Evolutionary conservation across 1,139 yeast genomes (phyloP).

Genomic region (Candida labiduridarum): DNA sequence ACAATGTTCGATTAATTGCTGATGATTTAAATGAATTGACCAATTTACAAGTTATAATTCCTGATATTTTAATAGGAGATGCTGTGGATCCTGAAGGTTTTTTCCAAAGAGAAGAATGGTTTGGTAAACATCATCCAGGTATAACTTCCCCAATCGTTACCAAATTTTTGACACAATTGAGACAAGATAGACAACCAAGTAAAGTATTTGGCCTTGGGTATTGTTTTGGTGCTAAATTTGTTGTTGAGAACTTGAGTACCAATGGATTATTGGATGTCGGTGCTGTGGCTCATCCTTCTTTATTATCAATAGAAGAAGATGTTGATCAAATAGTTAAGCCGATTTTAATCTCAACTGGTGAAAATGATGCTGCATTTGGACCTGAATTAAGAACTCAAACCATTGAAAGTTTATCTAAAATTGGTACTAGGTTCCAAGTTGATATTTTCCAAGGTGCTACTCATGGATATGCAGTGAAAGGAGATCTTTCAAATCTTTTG

Average conservation of each 20-base stretch:
- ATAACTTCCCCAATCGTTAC: constrained; percentile 41
- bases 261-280: constrained; percentile 56
- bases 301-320: constrained; percentile 65
- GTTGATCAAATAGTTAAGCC: constrained; percentile 45
- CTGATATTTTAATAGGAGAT: constrained; percentile 70
- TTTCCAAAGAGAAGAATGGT: constrained; percentile 50
- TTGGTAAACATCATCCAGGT: constrained; percentile 47
- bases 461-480: constrained; percentile 81
- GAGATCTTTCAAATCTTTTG: constrained; percentile 58
- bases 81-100: constrained; percentile 27
- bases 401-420: constrained; percentile 51
- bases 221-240: constrained; percentile 81
- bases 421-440: constrained; percentile 51
- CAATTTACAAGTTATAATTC: constrained; percentile 66
- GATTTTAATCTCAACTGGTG: constrained; percentile 69
- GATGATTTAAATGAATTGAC: constrained; percentile 57
- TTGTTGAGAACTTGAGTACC: constrained; percentile 51
- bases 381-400: constrained; percentile 61
- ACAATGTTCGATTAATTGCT: constrained; percentile 63
- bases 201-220: constrained; percentile 64
- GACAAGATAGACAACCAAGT: background rate
- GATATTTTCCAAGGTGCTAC: constrained; percentile 59
- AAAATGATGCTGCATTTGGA: constrained; percentile 62
- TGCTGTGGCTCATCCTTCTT: constrained; percentile 81
- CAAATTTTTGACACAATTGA: constrained; percentile 33